These are phyloP conservation scores for Betula pendula DNA, from an alignment of 306 rosid genomes.

Conservation along the genomic window DNA sequence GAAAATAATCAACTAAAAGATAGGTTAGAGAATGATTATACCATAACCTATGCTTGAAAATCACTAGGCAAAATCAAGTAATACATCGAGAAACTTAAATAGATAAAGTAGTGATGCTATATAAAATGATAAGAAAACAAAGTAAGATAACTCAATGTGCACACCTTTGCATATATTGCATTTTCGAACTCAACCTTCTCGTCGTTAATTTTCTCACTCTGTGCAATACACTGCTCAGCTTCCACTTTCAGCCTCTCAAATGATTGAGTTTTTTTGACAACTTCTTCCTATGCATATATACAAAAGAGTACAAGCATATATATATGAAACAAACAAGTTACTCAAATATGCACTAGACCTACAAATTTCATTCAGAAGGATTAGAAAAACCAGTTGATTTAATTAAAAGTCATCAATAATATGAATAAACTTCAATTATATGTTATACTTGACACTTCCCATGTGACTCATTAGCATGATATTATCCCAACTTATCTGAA, in stretches of 20 bases:
- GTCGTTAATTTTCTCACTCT: slow-evolving; percentile 65
- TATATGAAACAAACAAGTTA: background rate
- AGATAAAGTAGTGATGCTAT: background rate
- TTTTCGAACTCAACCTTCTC: slow-evolving; percentile 81
- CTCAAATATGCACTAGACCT: background rate
- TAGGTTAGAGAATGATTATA: background rate
- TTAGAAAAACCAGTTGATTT: background rate
- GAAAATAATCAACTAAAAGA: background rate
- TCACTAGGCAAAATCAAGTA: slow-evolving; percentile 2
- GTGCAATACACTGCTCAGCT: slow-evolving; percentile 75
- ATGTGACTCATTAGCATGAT: background rate
- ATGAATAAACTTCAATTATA: background rate
- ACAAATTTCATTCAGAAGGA: background rate
- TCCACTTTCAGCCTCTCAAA: slow-evolving; percentile 79
- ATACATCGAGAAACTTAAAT: background rate
- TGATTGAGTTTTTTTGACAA: slow-evolving; percentile 63
- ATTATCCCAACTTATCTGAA: background rate
- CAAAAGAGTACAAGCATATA: background rate
- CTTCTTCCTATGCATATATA: slow-evolving; percentile 69
- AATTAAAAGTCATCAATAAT: background rate
- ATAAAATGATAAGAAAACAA: background rate
- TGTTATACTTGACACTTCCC: background rate
- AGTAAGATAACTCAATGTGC: background rate
- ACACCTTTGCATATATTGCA: slow-evolving; percentile 69
- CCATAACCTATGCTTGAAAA: background rate